These are phyloP conservation scores for Moesziomyces sp. DNA, from an alignment of 1,284 basidiomycete species.

Conservation along the genomic window DNA sequence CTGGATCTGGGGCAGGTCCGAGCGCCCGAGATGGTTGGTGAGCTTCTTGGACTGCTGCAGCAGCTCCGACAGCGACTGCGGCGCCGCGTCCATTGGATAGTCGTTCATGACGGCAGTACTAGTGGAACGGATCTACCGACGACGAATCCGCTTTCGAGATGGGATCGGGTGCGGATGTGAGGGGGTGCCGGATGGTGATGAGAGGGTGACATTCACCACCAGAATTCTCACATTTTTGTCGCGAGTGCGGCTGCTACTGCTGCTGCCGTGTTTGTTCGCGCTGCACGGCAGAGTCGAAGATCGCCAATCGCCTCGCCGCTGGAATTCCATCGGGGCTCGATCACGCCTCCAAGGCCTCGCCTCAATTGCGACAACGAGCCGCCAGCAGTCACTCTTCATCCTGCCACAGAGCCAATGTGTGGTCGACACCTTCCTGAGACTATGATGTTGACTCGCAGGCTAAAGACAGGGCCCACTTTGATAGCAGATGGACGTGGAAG, in stretches of 20 bases:
- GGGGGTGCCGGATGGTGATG: conserved; percentile 1
- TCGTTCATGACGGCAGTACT: conserved; percentile 37
- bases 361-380: no score
- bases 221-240: not conserved
- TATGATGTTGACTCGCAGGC: no score
- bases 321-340: not conserved
- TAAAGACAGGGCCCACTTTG: no score
- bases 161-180: conserved; percentile 1
- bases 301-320: not conserved
- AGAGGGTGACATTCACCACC: not conserved
- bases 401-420: no score
- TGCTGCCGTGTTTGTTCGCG: conserved; percentile 2
- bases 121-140: not conserved
- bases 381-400: no score
- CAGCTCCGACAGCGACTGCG: conserved; percentile 61
- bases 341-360: not conserved
- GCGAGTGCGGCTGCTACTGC: not conserved
- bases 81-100: conserved; percentile 51
- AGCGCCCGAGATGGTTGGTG: conserved; percentile 63
- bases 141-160: not conserved
- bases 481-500: no score
- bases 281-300: not conserved
- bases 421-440: no score
- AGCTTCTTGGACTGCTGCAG: conserved; percentile 65
- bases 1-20: conserved; percentile 84